Percentiles rank a stretch among this genome's conserved stretches.
Conservation (phyloP, 495 filamentous ascomycete genomes). For the Staphylotrichum tortipilum region DNA sequence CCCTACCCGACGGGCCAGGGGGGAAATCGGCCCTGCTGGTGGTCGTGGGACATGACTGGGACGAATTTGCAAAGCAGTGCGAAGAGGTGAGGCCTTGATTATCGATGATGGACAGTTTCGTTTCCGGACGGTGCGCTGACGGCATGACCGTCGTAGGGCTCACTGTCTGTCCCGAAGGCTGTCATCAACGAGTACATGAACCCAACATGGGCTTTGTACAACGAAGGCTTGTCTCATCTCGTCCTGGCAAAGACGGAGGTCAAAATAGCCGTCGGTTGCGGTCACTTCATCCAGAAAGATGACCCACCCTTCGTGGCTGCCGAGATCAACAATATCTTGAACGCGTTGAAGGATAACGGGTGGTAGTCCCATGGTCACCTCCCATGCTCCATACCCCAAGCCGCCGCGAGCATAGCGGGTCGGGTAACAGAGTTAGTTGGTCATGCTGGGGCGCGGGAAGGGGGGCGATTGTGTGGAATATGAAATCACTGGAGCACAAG, state of each 20-base stretch:
- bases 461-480: neutral
- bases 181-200: constrained; percentile 46
- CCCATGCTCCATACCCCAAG: too few relatives aligned
- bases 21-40: constrained; percentile 38
- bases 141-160: constrained; percentile 7
- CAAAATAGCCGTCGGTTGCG: constrained; percentile 45
- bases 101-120: neutral
- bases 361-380: too few relatives aligned
- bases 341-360: neutral
- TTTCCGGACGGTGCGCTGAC: neutral
- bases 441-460: too few relatives aligned
- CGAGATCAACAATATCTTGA: constrained; percentile 37
- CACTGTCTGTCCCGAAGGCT: constrained; percentile 29
- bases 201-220: constrained; percentile 49
- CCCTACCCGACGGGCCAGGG: constrained; percentile 29
- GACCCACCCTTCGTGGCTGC: constrained; percentile 48
- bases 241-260: constrained; percentile 37
- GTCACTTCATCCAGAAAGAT: constrained; percentile 57
- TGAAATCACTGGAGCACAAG: neutral
- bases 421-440: too few relatives aligned
- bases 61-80: constrained; percentile 47
- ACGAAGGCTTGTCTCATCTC: constrained; percentile 44
- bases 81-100: constrained; percentile 24
- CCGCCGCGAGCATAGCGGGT: too few relatives aligned
- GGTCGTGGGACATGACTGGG: constrained; percentile 55